Percentiles rank a stretch among this genome's conserved stretches.
These are phyloP conservation scores for Claviceps cyperi DNA, from an alignment of 2,329 filamentous ascomycete species.

Conservation along the genomic window DNA sequence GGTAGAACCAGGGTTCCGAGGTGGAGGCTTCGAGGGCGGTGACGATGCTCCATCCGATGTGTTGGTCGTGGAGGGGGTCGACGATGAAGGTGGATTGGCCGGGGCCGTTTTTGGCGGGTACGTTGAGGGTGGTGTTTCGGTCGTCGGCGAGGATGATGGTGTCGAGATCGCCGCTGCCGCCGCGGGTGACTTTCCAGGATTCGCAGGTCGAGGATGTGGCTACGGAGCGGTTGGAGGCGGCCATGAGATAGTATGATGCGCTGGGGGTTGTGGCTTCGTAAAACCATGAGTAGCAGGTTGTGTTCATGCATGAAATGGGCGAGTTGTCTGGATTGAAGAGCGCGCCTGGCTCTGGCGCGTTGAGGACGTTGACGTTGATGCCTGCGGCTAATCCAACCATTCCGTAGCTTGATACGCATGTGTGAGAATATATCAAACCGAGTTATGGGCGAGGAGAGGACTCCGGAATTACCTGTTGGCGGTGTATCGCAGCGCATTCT, in stretches of 20 bases:
- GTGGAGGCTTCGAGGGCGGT: slow-evolving; percentile 24
- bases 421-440: too few species aligned
- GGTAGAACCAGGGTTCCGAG: slow-evolving; percentile 25
- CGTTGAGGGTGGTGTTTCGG: slow-evolving; percentile 10
- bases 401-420: neutral
- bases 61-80: slow-evolving; percentile 12
- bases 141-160: slow-evolving; percentile 15
- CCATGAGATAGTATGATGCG: slow-evolving; percentile 7
- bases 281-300: slow-evolving; percentile 22
- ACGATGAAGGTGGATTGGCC: slow-evolving; percentile 25
- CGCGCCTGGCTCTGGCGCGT: slow-evolving; percentile 15
- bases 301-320: slow-evolving; percentile 19
- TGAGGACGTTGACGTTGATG: slow-evolving; percentile 4
- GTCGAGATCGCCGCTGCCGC: slow-evolving; percentile 16
- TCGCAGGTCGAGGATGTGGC: slow-evolving; percentile 16
- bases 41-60: slow-evolving; percentile 15
- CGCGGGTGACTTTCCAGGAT: slow-evolving; percentile 15
- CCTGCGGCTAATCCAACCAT: slow-evolving; percentile 12
- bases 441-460: too few species aligned
- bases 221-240: slow-evolving; percentile 21
- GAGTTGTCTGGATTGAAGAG: slow-evolving; percentile 16
- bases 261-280: slow-evolving; percentile 16
- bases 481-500: slow-evolving; percentile 24
- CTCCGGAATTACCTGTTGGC: slow-evolving; percentile 23
- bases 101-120: slow-evolving; percentile 16